Evolutionary conservation across 352 stramenopile genomes (phyloP), one percentile per base, ranked within the genome.

Genomic region (Pythium sukuiense): DNA sequence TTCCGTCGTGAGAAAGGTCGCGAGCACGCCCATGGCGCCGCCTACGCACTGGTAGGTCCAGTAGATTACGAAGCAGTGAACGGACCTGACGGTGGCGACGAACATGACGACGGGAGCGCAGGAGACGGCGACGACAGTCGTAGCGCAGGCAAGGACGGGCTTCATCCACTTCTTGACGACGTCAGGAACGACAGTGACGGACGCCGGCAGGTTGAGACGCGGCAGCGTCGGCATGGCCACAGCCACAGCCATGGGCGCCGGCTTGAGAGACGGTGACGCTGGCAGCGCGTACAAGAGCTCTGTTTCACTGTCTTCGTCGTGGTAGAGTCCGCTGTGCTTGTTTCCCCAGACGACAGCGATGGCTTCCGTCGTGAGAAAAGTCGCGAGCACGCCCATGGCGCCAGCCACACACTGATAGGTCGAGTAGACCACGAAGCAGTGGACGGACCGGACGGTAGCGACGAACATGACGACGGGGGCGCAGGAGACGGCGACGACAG

Each of bases 61-160:
- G 33, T 61, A 35, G 20, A 52, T n/a, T 0, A 61, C 11, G 12
- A n/a, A 50, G 52, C 26, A 18, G 30, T 30, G 1, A 20, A 55
- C 26, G 45, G 59, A 29, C 32, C 50, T 41, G 45, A 65, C 12
- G 49, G 33, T 30, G 24, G 37, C 41, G 29, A 78, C 48, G 57
- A 78, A 27, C 35, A 74, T 71, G 56, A 73, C 69, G 18, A 66
- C 65, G 52, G 78, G 33, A 7, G 70, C n/a, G 48, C 65, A 80
- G 20, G 20, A 24, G 20, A 24, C 20, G 20, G 20, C 20, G 39
- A 62, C 69, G 20, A 75, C 64, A 53, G 75, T 74, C 29, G 60
- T 58, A 29, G 64, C 63, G 54, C 75, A 61, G 45, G 76, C 49
- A 13, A 24, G n/a, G 45, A 30, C 18, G 48, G 79, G 52, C 39